These are phyloP conservation scores for Dillenia turbinata DNA, from an alignment of 164 flowering plant genomes.

Conservation along the genomic window DNA sequence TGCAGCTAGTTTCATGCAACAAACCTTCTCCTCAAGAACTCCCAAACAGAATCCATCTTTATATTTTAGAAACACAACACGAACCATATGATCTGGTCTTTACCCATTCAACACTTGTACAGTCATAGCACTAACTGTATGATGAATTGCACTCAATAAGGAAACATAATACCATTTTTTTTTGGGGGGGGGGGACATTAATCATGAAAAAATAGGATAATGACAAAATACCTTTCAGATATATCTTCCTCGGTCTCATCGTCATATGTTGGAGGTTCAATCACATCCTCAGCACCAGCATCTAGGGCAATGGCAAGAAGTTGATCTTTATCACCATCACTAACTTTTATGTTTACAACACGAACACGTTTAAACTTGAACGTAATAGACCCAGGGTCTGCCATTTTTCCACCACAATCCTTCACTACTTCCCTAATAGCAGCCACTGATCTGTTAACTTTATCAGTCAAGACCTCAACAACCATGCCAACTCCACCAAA, in stretches of 20 bases:
- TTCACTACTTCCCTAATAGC: conserved; percentile 74
- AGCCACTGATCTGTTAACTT: conserved; percentile 83
- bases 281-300: conserved; percentile 95
- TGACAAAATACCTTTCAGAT: conserved; percentile 52
- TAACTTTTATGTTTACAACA: conserved; percentile 66
- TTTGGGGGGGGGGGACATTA: not conserved
- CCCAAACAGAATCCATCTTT: no score
- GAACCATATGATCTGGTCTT: no score
- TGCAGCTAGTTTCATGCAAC: no score
- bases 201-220: not conserved
- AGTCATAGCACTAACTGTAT: no score
- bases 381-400: conserved; percentile 90
- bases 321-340: conserved; percentile 80
- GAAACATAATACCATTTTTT: no score
- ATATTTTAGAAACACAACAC: no score
- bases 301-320: conserved; percentile 81
- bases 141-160: no score
- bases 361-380: conserved; percentile 89
- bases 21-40: no score
- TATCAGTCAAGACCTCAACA: conserved; percentile 89
- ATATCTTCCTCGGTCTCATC: conserved; percentile 74
- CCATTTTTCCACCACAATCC: conserved; percentile 97
- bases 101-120: no score
- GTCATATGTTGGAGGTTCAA: conserved; percentile 73
- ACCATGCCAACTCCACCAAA: conserved; percentile 90